A percentile compares a stretch with the other conserved stretches of the same genome.
Evolutionary conservation across 495 filamentous ascomycete genomes (phyloP).

Genomic region (Talaromyces ruber): DNA sequence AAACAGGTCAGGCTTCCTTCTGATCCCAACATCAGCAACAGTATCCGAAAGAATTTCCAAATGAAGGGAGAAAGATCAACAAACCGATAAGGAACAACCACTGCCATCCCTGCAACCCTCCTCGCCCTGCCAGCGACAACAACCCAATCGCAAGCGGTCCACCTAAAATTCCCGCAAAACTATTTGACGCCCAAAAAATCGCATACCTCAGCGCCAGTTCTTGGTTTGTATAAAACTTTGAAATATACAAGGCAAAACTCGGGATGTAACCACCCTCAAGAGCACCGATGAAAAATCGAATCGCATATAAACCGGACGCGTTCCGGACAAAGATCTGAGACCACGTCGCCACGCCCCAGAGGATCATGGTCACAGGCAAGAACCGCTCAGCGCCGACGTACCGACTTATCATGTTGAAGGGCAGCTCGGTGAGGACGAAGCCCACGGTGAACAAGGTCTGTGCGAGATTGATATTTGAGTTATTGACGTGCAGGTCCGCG

Average conservation of each 20-base stretch:
- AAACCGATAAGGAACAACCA: slow-evolving; percentile 6
- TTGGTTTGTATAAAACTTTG: slow-evolving; percentile 11
- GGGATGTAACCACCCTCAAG: slow-evolving; percentile 31
- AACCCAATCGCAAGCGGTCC: slow-evolving; percentile 4
- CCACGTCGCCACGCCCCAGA: slow-evolving; percentile 15
- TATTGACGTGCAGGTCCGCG: neutral
- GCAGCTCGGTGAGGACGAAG: slow-evolving; percentile 3
- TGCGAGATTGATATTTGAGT: slow-evolving; percentile 1
- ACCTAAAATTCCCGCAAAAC: slow-evolving; percentile 6
- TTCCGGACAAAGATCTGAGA: slow-evolving; percentile 20
- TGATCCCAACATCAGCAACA: neutral
- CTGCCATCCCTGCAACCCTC: slow-evolving; percentile 2
- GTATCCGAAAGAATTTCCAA: neutral
- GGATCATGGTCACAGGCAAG: slow-evolving; percentile 12
- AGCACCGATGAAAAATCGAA: slow-evolving; percentile 29
- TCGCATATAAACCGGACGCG: slow-evolving; percentile 22
- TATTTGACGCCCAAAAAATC: slow-evolving; percentile 5
- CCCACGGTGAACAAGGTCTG: slow-evolving; percentile 3
- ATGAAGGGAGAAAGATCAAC: neutral
- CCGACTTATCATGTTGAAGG: slow-evolving; percentile 10
- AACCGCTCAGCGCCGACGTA: slow-evolving; percentile 14
- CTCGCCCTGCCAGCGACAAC: neutral
- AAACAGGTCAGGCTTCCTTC: slow-evolving; percentile 6
- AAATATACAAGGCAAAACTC: slow-evolving; percentile 29
- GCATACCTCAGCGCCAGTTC: slow-evolving; percentile 3